These are phyloP conservation scores for Leccinum glutinopallens DNA, from an alignment of 1,284 basidiomycete genomes.

Conservation along the genomic window DNA sequence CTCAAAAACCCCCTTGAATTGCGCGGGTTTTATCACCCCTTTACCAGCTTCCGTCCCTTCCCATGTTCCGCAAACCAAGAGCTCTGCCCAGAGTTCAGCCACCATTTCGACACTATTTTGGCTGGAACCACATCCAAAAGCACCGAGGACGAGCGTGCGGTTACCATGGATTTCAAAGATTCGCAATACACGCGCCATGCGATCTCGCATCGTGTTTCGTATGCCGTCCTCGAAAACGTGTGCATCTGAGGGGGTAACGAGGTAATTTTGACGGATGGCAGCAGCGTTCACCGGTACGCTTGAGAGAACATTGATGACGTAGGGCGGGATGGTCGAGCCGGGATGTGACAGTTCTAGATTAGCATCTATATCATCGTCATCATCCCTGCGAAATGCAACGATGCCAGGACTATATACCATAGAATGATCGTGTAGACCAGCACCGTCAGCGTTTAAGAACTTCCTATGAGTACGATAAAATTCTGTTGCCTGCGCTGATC, in stretches of 20 bases:
- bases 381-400: slow-evolving; percentile 50
- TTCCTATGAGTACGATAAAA: slow-evolving; percentile 49
- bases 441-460: slow-evolving; percentile 37
- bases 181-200: slow-evolving; percentile 43
- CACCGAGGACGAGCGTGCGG: slow-evolving; percentile 46
- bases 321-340: slow-evolving; percentile 40
- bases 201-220: slow-evolving; percentile 38
- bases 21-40: slow-evolving; percentile 28
- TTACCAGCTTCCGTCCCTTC: slow-evolving; percentile 24
- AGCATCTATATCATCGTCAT: slow-evolving; percentile 30
- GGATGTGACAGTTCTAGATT: slow-evolving; percentile 13
- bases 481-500: slow-evolving; percentile 38
- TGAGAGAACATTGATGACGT: slow-evolving; percentile 47
- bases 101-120: slow-evolving; percentile 46
- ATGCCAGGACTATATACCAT: slow-evolving; percentile 54
- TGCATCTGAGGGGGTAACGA: slow-evolving; percentile 38
- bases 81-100: slow-evolving; percentile 48
- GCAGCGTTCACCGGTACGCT: slow-evolving; percentile 48
- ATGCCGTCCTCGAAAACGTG: slow-evolving; percentile 44
- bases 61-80: slow-evolving; percentile 44
- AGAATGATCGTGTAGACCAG: slow-evolving; percentile 47
- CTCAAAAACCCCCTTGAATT: slow-evolving; percentile 47
- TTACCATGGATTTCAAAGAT: slow-evolving; percentile 50
- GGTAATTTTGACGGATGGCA: slow-evolving; percentile 44
- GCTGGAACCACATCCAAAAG: slow-evolving; percentile 49